Percentiles rank a stretch among this genome's conserved stretches.
These are phyloP conservation scores for Dothidotthia symphoricarpi DNA, from an alignment of 2,329 filamentous ascomycete species.

Conservation along the genomic window DNA sequence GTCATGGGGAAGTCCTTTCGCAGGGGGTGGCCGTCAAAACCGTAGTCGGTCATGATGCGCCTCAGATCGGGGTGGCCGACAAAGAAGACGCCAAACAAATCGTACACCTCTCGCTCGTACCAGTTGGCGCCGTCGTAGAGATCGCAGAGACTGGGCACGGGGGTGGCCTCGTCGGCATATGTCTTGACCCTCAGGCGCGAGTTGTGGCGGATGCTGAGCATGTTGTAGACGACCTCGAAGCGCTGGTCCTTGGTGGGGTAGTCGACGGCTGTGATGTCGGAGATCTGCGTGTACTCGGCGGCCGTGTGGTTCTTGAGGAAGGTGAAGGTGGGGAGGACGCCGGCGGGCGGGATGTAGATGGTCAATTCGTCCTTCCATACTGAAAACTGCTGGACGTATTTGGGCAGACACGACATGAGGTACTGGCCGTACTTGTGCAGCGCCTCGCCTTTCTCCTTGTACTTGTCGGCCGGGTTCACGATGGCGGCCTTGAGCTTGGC, in stretches of 20 bases:
- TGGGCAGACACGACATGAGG: constrained; percentile 93
- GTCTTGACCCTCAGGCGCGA: constrained; percentile 97
- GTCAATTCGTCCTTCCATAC: constrained; percentile 99
- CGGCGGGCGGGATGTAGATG: constrained; percentile 85
- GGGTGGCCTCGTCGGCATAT: constrained; percentile 92
- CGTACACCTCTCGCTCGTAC: constrained; percentile 98
- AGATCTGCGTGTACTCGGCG: constrained; percentile 92
- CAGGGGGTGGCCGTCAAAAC: constrained; percentile 95
- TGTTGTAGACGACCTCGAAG: constrained; percentile 97
- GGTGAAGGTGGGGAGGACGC: constrained; percentile 84
- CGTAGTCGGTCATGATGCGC: constrained; percentile 99
- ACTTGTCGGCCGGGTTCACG: constrained; percentile 92
- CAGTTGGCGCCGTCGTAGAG: constrained; percentile 96
- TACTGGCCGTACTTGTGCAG: constrained; percentile 95
- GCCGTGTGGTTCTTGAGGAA: constrained; percentile 98
- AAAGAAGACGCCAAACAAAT: constrained; percentile 97
- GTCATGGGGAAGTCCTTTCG: constrained; percentile 98
- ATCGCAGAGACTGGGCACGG: constrained; percentile 81
- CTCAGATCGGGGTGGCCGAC: constrained; percentile 90
- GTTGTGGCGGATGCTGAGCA: constrained; percentile 94
- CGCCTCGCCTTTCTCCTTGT: constrained; percentile 78
- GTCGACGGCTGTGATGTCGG: constrained; percentile 90
- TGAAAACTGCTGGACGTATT: constrained; percentile 98
- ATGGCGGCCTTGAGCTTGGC: constrained; percentile 70
- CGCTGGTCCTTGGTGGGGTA: constrained; percentile 93